A percentile compares a stretch with the other conserved stretches of the same genome.
These are phyloP conservation scores for Pleurotus ostreatus DNA, from an alignment of 768 basidiomycete genomes.

Conservation along the genomic window DNA sequence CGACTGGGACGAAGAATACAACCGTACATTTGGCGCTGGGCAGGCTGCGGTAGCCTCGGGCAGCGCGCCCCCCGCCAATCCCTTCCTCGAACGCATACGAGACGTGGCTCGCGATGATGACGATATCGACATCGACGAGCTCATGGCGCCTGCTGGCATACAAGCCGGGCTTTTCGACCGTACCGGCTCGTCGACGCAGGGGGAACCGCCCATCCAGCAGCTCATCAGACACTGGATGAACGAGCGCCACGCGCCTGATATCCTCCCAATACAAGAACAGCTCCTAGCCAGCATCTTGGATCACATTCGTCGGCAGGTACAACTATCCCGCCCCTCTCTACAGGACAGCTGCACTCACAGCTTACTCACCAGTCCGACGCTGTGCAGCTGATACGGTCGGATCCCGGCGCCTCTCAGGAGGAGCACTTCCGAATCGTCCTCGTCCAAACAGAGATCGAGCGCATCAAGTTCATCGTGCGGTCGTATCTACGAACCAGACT, in stretches of 20 bases:
- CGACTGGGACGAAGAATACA: conserved; percentile 13
- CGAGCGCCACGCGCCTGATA: conserved; percentile 78
- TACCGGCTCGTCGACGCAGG: conserved; percentile 12
- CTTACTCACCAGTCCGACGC: conserved; percentile 60
- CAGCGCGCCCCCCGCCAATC: not conserved
- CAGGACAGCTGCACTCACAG: not conserved
- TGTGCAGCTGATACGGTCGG: conserved; percentile 71
- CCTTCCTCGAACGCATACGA: conserved; percentile 10
- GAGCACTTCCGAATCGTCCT: conserved; percentile 92
- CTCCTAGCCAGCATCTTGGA: conserved; percentile 65
- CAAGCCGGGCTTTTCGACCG: not conserved
- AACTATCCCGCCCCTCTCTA: conserved; percentile 15
- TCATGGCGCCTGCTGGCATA: not conserved
- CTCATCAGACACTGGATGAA: conserved; percentile 84
- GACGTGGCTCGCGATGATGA: conserved; percentile 7
- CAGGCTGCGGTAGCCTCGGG: not conserved
- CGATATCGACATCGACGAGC: conserved; percentile 11
- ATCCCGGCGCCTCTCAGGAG: conserved; percentile 84
- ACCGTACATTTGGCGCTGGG: not conserved
- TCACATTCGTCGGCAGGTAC: conserved; percentile 79
- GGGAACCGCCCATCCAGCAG: conserved; percentile 60
- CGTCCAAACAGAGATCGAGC: conserved; percentile 91
- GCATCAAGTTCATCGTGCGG: conserved; percentile 88
- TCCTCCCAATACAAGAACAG: conserved; percentile 69
- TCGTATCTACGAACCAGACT: conserved; percentile 86